Conservation (phyloP, 140 eudicot genomes). For the Erigeron philadelphicus region DNA sequence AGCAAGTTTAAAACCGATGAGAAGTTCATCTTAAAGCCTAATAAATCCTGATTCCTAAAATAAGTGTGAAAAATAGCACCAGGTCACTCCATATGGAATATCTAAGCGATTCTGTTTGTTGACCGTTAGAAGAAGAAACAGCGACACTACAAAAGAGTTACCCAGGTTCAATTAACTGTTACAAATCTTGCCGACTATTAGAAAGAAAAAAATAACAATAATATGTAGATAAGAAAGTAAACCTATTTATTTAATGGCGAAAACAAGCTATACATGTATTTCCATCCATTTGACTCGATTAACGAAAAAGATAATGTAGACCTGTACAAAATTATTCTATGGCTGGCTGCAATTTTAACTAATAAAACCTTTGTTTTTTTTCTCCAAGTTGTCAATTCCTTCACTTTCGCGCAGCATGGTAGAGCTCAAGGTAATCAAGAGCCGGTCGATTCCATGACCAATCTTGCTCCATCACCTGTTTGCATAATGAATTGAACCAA, state of each 20-base stretch:
- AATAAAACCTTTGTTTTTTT: slow-evolving; percentile 12
- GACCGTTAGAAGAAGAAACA: too few relatives aligned
- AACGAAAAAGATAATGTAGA: slow-evolving; percentile 20
- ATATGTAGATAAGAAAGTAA: neutral
- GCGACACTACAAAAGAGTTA: too few relatives aligned
- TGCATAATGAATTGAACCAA: slow-evolving; percentile 82
- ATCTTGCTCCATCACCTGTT: slow-evolving; percentile 96
- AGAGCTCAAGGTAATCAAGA: slow-evolving; percentile 91
- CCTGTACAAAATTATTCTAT: slow-evolving; percentile 51
- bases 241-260: neutral
- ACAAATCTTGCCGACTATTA: neutral
- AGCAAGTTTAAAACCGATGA: too few relatives aligned
- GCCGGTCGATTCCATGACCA: slow-evolving; percentile 99
- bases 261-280: slow-evolving; percentile 17
- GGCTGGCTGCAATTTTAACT: neutral
- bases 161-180: too few relatives aligned
- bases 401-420: slow-evolving; percentile 88
- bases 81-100: too few relatives aligned
- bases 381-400: neutral
- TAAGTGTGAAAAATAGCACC: too few relatives aligned
- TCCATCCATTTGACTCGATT: slow-evolving; percentile 11
- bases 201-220: too few relatives aligned
- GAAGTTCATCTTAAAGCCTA: too few relatives aligned
- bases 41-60: too few relatives aligned
- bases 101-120: too few relatives aligned